Evolutionary conservation across 179 eudicot species (phyloP), one percentile per base, ranked within the genome.

Genomic region (Corrigiola litoralis): DNA sequence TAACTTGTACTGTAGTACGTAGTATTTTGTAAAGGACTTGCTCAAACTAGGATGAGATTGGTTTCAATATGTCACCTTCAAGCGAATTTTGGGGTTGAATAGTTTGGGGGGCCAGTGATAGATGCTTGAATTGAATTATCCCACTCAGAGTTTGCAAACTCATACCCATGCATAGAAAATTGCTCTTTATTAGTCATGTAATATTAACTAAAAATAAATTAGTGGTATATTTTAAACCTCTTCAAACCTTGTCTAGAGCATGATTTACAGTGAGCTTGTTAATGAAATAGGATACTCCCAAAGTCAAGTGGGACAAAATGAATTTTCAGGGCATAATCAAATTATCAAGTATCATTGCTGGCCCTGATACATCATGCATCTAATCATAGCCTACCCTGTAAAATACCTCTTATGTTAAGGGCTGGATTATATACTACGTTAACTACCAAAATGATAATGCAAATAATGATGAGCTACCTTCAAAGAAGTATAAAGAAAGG

Each of bases 401-500:
- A 33, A 33, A 8, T 10, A 34, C 52, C 28, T 53, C 31, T 47
- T 40, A 49, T 48, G 14, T 23, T 67, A 46, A 24, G 33, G 13
- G 58, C 41, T 58, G 65, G 27, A 68, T 68, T 68, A 59, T 68
- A 4, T 14, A 47, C 52, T 69, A 69, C 72, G 72, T 50, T 69
- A 69, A 40, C 60, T 47, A 24, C 21, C 18, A 24, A 13, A 40
- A 48, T 17, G 41, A 27, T 49, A 33, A 68, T 48, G 48, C 65
- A 58, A 34, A 51, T 16, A 28, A 69, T 69, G 40, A 69, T 69
- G 21, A 69, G 58, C 33, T 27, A 4, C 58, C 48, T 38, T 28
- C 20, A 14, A 29, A 53, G 36, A 13, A 10, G 41, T 42, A 29
- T 34, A 41, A 40, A 31, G 9, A 53, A 14, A 31, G 10, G 32